Conservation (phyloP, 768 basidiomycete species). For the Paxillus involutus region DNA sequence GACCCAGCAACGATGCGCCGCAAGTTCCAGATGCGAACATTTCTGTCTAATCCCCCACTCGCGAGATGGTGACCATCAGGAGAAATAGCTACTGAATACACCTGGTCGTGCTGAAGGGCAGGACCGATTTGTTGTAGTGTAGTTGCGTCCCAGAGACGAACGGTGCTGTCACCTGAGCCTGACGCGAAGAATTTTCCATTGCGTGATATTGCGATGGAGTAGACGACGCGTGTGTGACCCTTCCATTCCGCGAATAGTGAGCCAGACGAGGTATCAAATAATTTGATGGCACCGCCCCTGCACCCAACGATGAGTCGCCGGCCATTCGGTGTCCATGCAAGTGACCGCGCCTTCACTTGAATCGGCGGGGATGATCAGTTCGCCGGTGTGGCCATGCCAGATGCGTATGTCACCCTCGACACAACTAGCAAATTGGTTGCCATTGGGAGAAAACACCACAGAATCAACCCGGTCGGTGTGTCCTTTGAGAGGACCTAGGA, state of each 20-base stretch:
- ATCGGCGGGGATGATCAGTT: neutral
- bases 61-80: conserved; percentile 12
- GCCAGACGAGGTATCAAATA: conserved; percentile 10
- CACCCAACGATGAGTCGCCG: conserved; percentile 17
- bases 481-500: conserved; percentile 8
- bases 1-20: neutral
- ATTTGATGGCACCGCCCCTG: conserved; percentile 14
- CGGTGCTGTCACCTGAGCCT: conserved; percentile 25
- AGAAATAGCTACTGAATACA: conserved; percentile 16
- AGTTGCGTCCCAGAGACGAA: conserved; percentile 26
- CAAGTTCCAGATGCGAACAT: conserved; percentile 16
- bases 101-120: conserved; percentile 11
- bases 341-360: conserved; percentile 18
- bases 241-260: neutral
- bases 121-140: conserved; percentile 19
- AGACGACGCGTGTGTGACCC: conserved; percentile 19
- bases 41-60: conserved; percentile 14
- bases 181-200: conserved; percentile 23
- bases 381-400: conserved; percentile 11
- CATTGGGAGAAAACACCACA: conserved; percentile 18
- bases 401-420: conserved; percentile 17
- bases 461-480: conserved; percentile 18
- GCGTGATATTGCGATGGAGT: conserved; percentile 18
- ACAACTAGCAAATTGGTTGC: conserved; percentile 17
- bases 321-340: conserved; percentile 18